Evolutionary conservation across 192 early-diverging fungal genomes (phyloP).

Genomic region (Gaertneriomyces sp.): DNA sequence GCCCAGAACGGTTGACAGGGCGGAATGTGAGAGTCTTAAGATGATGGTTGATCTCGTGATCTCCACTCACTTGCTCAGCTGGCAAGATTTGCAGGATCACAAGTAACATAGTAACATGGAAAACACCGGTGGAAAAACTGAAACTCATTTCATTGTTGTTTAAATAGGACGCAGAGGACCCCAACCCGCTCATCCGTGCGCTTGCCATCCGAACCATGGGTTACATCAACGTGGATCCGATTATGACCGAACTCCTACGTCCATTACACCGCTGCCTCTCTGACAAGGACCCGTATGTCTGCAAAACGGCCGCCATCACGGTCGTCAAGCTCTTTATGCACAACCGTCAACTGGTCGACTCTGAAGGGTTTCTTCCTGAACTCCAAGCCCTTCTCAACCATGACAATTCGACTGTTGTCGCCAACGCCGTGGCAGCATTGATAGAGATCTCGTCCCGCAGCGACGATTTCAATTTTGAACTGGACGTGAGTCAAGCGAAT

Average conservation of each 20-base stretch:
- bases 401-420: conserved; percentile 91
- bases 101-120: too few relatives aligned
- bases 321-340: conserved; percentile 94
- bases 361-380: conserved; percentile 86
- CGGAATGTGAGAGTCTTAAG: too few relatives aligned
- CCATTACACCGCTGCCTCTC: conserved; percentile 76
- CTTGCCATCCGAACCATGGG: conserved; percentile 97
- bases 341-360: conserved; percentile 77
- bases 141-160: not conserved
- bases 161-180: conserved; percentile 81
- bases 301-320: conserved; percentile 91
- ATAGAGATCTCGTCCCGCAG: conserved; percentile 92
- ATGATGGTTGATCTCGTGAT: too few relatives aligned
- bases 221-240: conserved; percentile 90
- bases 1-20: too few relatives aligned
- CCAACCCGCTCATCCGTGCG: conserved; percentile 92
- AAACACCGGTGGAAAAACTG: not conserved
- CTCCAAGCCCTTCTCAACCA: conserved; percentile 82
- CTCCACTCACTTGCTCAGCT: too few relatives aligned
- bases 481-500: conserved; percentile 83
- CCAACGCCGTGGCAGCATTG: conserved; percentile 89
- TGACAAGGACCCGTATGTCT: conserved; percentile 94
- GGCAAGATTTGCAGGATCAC: too few relatives aligned
- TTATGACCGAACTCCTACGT: conserved; percentile 78
- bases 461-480: conserved; percentile 75